Base-by-base conservation (phyloP, 176 grass and related monocot species). In the Secale cereale region DNA sequence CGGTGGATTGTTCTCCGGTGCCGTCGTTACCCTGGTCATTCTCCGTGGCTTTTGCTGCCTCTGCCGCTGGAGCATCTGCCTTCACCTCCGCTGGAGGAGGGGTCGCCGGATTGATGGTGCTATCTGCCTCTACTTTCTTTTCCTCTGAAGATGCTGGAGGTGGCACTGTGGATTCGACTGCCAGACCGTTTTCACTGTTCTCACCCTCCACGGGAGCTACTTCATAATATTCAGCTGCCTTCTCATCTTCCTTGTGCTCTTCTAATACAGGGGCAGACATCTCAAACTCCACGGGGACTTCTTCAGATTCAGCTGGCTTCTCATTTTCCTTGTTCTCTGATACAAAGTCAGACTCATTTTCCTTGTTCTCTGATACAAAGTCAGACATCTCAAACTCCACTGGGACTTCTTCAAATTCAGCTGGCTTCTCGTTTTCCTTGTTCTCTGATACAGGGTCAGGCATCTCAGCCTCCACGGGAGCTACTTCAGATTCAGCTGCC, bases 41-140 rank as follows among this genome's bases (percentile, higher is more conserved):
- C 16, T 80, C 78, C 0, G 5, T 4, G 25, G 37, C 78, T 45
- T 85, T 87, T 40, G 30, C 61, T 50, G 65, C 67, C 59, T 85
- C 82, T n/a, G 35, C 50, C 74, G 65, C 12, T 45, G 80, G 62
- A 68, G 33, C 81, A 30, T 79, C 81, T 71, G 76, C 29, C 52
- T 91, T 88, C 0, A 59, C n/a, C 43, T 87, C 81, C 13, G 10
- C 37, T n/a, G 82, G 66, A 76, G 27, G 22, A 2, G 31, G 54
- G 14, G 66, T 64, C 6, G 22, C 56, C 0, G 36, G 37, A 20
- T 81, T 74, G 5, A 30, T 80, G 5, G 29, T 33, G 30, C 64
- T 33, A 31, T n/a, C 45, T 17, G 36, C 82, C 40, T 84, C 76
- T 61, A 70, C 80, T 81, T 81, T 80, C 65, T 89, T 69, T 59